phyloP scores from a whole-genome alignment of 495 filamentous ascomycete genomes.

The Chaetomidium leptoderma region DNA sequence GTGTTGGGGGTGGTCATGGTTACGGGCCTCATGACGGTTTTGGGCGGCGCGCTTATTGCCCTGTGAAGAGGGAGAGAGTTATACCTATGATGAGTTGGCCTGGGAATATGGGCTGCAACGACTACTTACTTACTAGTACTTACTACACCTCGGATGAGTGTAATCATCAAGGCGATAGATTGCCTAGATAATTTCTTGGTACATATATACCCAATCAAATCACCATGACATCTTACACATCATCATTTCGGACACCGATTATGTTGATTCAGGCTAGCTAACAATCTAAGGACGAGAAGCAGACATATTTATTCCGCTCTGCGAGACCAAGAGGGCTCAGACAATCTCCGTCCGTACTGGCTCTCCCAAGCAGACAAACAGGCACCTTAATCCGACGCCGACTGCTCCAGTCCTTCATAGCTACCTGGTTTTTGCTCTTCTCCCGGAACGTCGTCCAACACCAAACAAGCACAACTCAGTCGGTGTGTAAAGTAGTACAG shows the following conservation, averaged over 20 bases:
- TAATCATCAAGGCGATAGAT: not conserved
- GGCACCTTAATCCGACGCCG: not conserved
- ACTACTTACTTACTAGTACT: too few relatives aligned
- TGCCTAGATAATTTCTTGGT: not conserved
- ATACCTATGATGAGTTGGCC: too few relatives aligned
- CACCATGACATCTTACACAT: too few relatives aligned
- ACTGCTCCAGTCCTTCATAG: not conserved
- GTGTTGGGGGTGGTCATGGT: not conserved
- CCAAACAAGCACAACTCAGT: not conserved
- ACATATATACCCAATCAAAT: constrained; percentile 4
- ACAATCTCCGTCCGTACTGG: not conserved
- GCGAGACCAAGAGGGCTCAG: not conserved
- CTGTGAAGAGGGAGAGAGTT: too few relatives aligned
- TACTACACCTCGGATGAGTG: too few relatives aligned
- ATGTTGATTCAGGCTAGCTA: not conserved
- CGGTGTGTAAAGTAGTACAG: not conserved
- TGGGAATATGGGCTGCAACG: too few relatives aligned
- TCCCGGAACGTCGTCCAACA: not conserved
- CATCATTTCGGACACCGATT: not conserved
- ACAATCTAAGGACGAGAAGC: not conserved
- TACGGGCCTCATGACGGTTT: not conserved
- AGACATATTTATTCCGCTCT: not conserved
- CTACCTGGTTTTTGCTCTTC: not conserved
- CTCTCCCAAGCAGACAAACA: not conserved
- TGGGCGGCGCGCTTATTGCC: not conserved